Evolutionary conservation across 73 alveolate genomes (phyloP).

Genomic region (Breviolum minutum): DNA sequence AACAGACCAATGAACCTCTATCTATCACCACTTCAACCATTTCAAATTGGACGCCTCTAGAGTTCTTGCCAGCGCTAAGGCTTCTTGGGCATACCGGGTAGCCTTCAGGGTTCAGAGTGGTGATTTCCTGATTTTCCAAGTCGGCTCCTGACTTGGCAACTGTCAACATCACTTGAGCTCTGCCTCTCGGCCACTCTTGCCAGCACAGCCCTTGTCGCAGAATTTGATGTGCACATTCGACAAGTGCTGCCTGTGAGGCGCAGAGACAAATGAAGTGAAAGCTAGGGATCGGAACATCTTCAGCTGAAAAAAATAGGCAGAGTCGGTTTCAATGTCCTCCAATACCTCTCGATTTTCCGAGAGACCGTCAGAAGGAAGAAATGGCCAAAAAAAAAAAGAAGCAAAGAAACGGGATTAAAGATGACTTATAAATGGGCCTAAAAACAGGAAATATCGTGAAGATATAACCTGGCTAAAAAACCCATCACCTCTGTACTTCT

Average conservation of each 20-base stretch:
- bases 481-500: background rate
- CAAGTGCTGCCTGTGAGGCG: conserved; percentile 49
- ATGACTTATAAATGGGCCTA: background rate
- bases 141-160: background rate
- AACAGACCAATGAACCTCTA: too few relatives aligned
- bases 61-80: conserved; percentile 76
- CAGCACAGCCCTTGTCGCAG: conserved; percentile 95
- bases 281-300: too few relatives aligned
- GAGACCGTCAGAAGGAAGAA: too few relatives aligned
- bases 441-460: too few relatives aligned
- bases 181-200: conserved; percentile 87
- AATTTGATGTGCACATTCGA: conserved; percentile 92
- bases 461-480: background rate
- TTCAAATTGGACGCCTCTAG: conserved; percentile 28
- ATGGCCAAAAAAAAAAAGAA: too few relatives aligned
- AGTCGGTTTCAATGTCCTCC: background rate
- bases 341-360: too few relatives aligned
- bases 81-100: conserved; percentile 81
- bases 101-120: conserved; percentile 14
- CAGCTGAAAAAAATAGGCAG: background rate
- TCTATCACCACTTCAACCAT: too few relatives aligned
- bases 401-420: background rate
- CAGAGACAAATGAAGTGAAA: too few relatives aligned
- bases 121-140: background rate
- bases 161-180: background rate